Base-by-base conservation (phyloP, 108 stramenopile genomes). In the Conticribra weissflogii region DNA sequence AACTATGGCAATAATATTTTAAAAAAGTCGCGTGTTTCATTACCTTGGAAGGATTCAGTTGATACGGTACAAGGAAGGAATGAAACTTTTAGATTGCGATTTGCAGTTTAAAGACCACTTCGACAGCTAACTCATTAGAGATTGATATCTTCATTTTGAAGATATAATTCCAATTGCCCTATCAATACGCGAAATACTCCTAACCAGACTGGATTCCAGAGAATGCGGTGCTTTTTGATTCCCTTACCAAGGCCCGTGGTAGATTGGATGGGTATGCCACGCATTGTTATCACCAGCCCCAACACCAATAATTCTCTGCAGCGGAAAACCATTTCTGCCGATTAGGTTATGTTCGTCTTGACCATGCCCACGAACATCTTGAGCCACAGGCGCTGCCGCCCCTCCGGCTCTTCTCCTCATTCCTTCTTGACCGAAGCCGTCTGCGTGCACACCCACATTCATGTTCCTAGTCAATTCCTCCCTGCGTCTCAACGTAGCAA, bases 191-290 rank as follows among this genome's bases (percentile, higher is more conserved):
- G n/a, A n/a, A n/a, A n/a, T n/a, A n/a, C n/a, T n/a, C n/a, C n/a
- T n/a, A n/a, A n/a, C n/a, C n/a, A n/a, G n/a, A n/a, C n/a, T n/a
- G n/a, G n/a, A n/a, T n/a, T n/a, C n/a, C n/a, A n/a, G n/a, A n/a
- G n/a, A n/a, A n/a, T n/a, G n/a, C n/a, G n/a, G n/a, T n/a, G n/a
- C n/a, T n/a, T n/a, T n/a, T n/a, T n/a, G n/a, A n/a, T n/a, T n/a
- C n/a, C n/a, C n/a, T 55, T 57, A 68, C 67, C 67, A 68, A 3
- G 67, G 67, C 9, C 67, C 67, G 31, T 68, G 67, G 32, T 68
- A 68, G 14, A 68, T 44, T 28, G 67, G 67, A n/a, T 68, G 67
- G 32, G 24, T 68, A n/a, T 41, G 36, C 36, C 52, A 52, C 21
- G 67, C 67, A 57, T 57, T 68, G 14, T 17, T 57, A 46, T 56